Conservation (phyloP, 2,329 filamentous ascomycete species). For the Coniochaeta pulveracea region DNA sequence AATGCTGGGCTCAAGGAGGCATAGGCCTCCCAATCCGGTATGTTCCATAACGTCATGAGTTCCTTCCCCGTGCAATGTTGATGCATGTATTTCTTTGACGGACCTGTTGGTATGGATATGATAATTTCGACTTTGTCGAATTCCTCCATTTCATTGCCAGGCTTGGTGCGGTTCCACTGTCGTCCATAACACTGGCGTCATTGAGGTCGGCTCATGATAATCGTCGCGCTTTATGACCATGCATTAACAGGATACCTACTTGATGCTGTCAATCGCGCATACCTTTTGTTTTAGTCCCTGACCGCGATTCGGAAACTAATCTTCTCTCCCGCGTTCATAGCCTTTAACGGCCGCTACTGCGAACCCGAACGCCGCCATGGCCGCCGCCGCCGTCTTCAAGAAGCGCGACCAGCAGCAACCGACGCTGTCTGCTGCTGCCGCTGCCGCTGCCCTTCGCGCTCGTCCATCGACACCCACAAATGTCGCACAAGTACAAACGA, state of each 20-base stretch:
- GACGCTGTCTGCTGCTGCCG: constrained; percentile 72
- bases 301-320: no score
- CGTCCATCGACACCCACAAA: constrained; percentile 68
- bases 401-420: constrained; percentile 51
- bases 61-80: constrained; percentile 6
- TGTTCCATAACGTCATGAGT: constrained; percentile 19
- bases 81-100: constrained; percentile 14
- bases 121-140: no score
- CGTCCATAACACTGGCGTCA: no score
- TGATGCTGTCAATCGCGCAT: constrained; percentile 5
- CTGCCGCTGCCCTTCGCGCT: constrained; percentile 72
- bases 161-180: no score
- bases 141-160: no score
- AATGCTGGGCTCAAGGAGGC: constrained; percentile 43
- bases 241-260: no score
- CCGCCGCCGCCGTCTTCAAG: constrained; percentile 72
- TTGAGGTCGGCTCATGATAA: no score
- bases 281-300: constrained; percentile 1
- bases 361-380: constrained; percentile 64
- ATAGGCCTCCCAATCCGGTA: constrained; percentile 36
- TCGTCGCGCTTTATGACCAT: no score
- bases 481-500: constrained; percentile 76
- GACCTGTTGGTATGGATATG: constrained; percentile 8
- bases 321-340: constrained; percentile 24
- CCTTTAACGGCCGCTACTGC: constrained; percentile 52